Evolutionary conservation across 371 early-diverging fungal species (phyloP), one percentile per base, ranked within the genome.

Genomic region (Apophysomyces sp.): DNA sequence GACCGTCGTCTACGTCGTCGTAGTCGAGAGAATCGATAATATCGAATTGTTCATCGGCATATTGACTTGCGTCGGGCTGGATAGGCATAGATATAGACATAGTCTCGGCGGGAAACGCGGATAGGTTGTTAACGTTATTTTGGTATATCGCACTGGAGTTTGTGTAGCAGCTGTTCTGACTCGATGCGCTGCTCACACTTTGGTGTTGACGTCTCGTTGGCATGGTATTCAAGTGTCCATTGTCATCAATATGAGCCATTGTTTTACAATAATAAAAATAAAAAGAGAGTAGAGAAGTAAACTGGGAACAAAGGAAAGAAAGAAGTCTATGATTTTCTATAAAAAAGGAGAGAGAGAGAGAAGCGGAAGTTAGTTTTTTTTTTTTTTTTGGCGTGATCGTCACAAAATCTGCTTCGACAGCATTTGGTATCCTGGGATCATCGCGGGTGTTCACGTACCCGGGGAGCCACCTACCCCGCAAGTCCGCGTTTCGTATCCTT

Each of bases 1-100:
- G 49, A 15, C 62, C 68, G 53, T 71, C 75, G 41, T 80, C 80
- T 3, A 75, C 63, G 60, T 80, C 77, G 49, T 80, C 80, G 55
- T 71, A 80, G 53, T 73, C 71, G 7, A 80, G 59, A 29, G 68
- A 63, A 31, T 80, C 77, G 49, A 80, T 70, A 44, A 77, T 75
- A 51, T 73, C 80, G 29, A 80, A 69, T 27, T 72, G 66, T 12
- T 68, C 65, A 13, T 67, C 64, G n/a, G 39, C 60, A 44, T 18
- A 44, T 18, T 16, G 18, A 44, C 21, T 44, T 6, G 16, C 4
- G 21, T 44, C 44, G 52, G 12, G 24, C 21, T 44, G 49, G 4
- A 44, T 1, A 21, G 49, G 49, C 49, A 44, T 44, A 44, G 49
- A 44, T 44, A 44, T 44, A 44, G 49, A 18, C 49, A 44, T 44